Percentiles rank a stretch among this genome's conserved stretches.
phyloP scores from a whole-genome alignment of 257 asterid species.

The Hygrophila difformis region DNA sequence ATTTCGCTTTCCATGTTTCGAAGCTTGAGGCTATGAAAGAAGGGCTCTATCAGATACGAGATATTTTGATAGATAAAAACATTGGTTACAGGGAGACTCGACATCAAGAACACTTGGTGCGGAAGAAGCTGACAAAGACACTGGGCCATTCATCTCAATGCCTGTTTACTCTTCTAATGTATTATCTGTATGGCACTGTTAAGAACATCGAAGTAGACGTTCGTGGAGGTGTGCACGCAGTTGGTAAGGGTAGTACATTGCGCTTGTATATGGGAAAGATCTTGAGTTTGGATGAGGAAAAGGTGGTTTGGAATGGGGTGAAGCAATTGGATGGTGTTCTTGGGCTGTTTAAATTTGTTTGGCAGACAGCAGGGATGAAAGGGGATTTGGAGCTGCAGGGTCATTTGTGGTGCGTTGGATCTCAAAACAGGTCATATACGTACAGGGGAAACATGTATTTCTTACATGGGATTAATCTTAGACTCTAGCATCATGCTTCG shows the following conservation, averaged over 20 bases:
- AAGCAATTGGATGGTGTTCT: constrained; percentile 67
- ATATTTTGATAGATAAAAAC: constrained; percentile 54
- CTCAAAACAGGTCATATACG: constrained; percentile 34
- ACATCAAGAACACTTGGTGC: constrained; percentile 60
- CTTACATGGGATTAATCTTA: constrained; percentile 49
- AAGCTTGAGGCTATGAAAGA: constrained; percentile 85
- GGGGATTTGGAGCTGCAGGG: constrained; percentile 83
- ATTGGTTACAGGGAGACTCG: constrained; percentile 68
- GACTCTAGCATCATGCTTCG: too few species aligned
- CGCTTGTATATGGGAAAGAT: constrained; percentile 76
- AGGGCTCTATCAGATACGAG: constrained; percentile 70
- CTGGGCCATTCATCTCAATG: constrained; percentile 77
- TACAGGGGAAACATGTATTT: constrained; percentile 60
- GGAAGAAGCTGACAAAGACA: constrained; percentile 54
- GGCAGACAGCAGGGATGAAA: constrained; percentile 68
- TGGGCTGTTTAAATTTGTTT: constrained; percentile 73
- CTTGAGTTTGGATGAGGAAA: constrained; percentile 54
- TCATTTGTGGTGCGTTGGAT: constrained; percentile 89
- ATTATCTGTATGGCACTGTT: constrained; percentile 53
- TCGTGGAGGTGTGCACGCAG: constrained; percentile 59
- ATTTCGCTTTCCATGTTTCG: constrained; percentile 26
- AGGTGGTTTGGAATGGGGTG: constrained; percentile 45
- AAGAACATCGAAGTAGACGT: constrained; percentile 65
- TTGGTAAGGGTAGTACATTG: constrained; percentile 30
- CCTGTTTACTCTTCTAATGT: constrained; percentile 60